Percentiles rank a stretch among this genome's conserved stretches.
phyloP scores from a whole-genome alignment of 2,329 filamentous ascomycete species.

The Beauveria sp. region DNA sequence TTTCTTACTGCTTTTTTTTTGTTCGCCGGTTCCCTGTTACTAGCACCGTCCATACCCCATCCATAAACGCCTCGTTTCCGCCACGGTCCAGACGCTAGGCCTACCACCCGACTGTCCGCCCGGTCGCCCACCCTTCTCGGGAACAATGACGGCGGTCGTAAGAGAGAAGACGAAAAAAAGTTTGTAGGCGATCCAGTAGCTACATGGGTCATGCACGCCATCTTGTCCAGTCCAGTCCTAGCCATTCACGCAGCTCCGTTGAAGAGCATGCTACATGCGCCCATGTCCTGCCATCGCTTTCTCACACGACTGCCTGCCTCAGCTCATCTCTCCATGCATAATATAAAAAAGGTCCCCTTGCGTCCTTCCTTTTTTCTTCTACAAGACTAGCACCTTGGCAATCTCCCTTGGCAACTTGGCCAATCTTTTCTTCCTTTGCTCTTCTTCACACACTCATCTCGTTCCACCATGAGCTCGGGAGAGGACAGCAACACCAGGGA shows the following conservation, averaged over 20 bases:
- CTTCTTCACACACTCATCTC: not conserved
- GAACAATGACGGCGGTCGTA: not conserved
- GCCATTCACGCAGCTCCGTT: conserved; percentile 1
- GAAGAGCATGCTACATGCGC: not conserved
- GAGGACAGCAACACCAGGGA: conserved; percentile 3
- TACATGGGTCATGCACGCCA: conserved; percentile 3
- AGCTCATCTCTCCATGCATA: not conserved
- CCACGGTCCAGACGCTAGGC: not conserved
- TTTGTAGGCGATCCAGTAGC: not conserved
- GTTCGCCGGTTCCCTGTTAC: not conserved
- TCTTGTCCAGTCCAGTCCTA: not conserved
- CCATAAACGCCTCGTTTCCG: not conserved
- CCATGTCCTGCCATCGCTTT: not conserved
- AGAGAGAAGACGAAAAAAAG: not conserved
- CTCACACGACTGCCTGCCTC: not conserved
- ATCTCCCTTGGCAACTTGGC: conserved; percentile 6
- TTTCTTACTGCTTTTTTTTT: not conserved
- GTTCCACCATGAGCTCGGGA: not conserved
- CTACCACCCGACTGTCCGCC: not conserved
- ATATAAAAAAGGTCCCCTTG: conserved; percentile 6
- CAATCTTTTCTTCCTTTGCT: not conserved
- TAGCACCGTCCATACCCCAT: not conserved
- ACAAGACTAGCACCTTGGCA: conserved; percentile 6
- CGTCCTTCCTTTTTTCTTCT: not conserved
- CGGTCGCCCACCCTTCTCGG: not conserved